Evolutionary conservation across 2,329 filamentous ascomycete genomes (phyloP).

Genomic region (Triangularia verruculosa): DNA sequence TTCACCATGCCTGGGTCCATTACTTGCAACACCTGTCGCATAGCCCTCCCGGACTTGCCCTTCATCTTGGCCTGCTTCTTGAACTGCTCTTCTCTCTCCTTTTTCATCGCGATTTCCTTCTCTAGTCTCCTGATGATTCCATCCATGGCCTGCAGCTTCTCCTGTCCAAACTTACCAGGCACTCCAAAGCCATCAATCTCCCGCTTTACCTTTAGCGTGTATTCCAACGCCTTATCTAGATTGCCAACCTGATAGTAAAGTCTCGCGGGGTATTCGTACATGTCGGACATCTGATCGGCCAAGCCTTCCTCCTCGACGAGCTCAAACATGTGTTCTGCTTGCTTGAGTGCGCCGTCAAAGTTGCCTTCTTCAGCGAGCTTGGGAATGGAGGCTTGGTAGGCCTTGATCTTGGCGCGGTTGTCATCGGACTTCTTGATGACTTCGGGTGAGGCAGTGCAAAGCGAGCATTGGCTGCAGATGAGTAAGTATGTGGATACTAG

Average conservation of each 20-base stretch:
- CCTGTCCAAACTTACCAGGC: constrained; percentile 7
- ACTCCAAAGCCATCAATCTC: constrained; percentile 19
- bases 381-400: constrained; percentile 13
- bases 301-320: constrained; percentile 21
- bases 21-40: too few species aligned
- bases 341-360: constrained; percentile 17
- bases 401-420: constrained; percentile 11
- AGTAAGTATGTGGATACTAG: neutral
- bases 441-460: constrained; percentile 16
- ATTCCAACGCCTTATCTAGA: constrained; percentile 22
- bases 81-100: neutral
- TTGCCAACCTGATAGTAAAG: constrained; percentile 26
- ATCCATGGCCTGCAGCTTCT: constrained; percentile 17
- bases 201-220: constrained; percentile 12
- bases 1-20: too few species aligned
- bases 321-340: constrained; percentile 16
- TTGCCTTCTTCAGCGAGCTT: constrained; percentile 18
- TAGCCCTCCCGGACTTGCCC: neutral
- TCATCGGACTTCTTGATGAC: constrained; percentile 15
- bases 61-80: neutral
- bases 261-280: constrained; percentile 24
- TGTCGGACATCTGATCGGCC: constrained; percentile 18
- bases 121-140: constrained; percentile 12
- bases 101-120: constrained; percentile 15
- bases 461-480: constrained; percentile 15